Percentiles rank a stretch among this genome's conserved stretches.
phyloP scores from a whole-genome alignment of 108 stramenopile genomes.

The Cyclotella cryptica region DNA sequence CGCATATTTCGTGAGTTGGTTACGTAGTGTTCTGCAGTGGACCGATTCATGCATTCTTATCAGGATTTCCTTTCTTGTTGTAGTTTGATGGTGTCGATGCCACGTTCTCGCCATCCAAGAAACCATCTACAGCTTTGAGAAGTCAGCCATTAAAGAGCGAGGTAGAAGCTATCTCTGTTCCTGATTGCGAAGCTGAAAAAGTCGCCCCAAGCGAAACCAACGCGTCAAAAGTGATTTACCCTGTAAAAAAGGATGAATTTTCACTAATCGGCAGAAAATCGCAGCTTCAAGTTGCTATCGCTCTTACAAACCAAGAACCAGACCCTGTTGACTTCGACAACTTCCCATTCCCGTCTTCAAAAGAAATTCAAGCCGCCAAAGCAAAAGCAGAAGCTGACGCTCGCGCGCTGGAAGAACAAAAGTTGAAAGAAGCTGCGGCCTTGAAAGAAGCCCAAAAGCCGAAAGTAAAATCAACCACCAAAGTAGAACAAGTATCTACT shows the following conservation, averaged over 20 bases:
- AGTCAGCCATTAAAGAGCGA: neutral
- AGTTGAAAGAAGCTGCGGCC: conserved; percentile 47
- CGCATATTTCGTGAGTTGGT: conserved; percentile 61
- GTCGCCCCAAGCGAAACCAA: conserved; percentile 22
- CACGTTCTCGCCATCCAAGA: conserved; percentile 56
- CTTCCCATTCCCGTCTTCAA: conserved; percentile 70
- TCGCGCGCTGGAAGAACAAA: conserved; percentile 33
- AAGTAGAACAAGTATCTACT: conserved; percentile 80
- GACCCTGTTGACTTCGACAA: conserved; percentile 74
- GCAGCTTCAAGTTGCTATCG: conserved; percentile 70
- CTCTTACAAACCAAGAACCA: conserved; percentile 59
- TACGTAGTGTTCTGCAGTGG: neutral
- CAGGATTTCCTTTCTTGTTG: neutral
- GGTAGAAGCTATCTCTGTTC: neutral
- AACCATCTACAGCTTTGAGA: conserved; percentile 11
- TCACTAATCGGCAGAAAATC: conserved; percentile 67
- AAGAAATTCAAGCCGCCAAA: conserved; percentile 52
- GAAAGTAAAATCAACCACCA: conserved; percentile 76
- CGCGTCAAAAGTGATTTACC: conserved; percentile 46
- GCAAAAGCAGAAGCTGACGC: conserved; percentile 38
- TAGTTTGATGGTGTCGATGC: conserved; percentile 83
- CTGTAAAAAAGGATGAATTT: conserved; percentile 82
- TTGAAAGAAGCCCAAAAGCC: conserved; percentile 42
- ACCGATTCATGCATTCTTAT: neutral
- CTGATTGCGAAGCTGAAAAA: conserved; percentile 13